Percentiles rank a stretch among this genome's conserved stretches.
phyloP scores from a whole-genome alignment of 2,329 filamentous ascomycete genomes.

The Orbilia oligospora region DNA sequence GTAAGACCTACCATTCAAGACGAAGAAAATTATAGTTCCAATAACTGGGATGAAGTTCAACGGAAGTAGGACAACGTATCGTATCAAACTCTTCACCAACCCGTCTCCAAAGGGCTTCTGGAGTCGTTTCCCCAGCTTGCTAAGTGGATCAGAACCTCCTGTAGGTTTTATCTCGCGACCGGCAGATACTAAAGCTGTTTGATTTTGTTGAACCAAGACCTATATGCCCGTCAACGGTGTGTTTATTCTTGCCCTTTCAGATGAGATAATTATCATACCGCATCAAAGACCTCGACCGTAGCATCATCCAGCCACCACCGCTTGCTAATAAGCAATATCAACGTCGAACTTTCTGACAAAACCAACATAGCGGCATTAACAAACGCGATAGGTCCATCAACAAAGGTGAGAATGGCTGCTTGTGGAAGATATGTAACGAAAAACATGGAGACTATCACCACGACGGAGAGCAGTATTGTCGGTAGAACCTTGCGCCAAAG shows the following conservation, averaged over 20 bases:
- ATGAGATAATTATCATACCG: constrained; percentile 66
- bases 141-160: constrained; percentile 68
- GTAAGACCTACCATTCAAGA: constrained; percentile 75
- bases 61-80: constrained; percentile 87
- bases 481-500: constrained; percentile 71
- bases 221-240: constrained; percentile 67
- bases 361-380: constrained; percentile 79
- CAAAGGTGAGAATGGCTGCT: constrained; percentile 83
- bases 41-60: constrained; percentile 94
- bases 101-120: constrained; percentile 72
- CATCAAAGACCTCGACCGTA: constrained; percentile 49
- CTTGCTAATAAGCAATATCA: constrained; percentile 66
- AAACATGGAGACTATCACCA: constrained; percentile 86
- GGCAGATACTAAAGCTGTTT: constrained; percentile 77
- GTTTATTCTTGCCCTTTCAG: not conserved
- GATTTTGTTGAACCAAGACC: constrained; percentile 72
- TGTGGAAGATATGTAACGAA: constrained; percentile 81
- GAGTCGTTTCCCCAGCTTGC: constrained; percentile 73
- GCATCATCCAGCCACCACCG: constrained; percentile 57
- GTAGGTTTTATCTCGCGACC: constrained; percentile 78
- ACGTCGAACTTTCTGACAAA: constrained; percentile 66
- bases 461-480: constrained; percentile 76
- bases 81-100: constrained; percentile 75
- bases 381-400: constrained; percentile 86
- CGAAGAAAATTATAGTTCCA: constrained; percentile 84